Evolutionary conservation across 2,329 filamentous ascomycete genomes (phyloP), one percentile per base, ranked within the genome.

Genomic region (Neonectria hederae): DNA sequence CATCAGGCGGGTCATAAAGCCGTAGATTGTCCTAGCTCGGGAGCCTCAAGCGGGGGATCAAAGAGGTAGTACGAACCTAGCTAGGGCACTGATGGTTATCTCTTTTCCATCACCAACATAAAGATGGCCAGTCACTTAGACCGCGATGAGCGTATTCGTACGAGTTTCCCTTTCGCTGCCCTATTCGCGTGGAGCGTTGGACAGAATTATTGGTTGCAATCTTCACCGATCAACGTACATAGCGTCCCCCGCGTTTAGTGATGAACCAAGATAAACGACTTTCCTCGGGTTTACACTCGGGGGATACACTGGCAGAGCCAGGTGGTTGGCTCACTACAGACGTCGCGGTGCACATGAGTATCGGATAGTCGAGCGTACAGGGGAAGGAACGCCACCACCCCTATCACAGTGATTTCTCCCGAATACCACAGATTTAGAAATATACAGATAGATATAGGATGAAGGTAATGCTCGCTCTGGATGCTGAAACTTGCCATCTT

Each of bases 1-100:
- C 86, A 88, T 17, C 82, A 87, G 67, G 79, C 81, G 35, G 89
- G 89, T 1, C 90, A 92, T 76, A 85, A 84, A 66, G 82, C 82
- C 56, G 79, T 76, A 52, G 83, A 88, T 21, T 91, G 89, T 73
- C 83, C 87, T 2, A 79, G 67, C 26, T 52, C 63, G n/a, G 61
- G 65, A 40, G 48, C 54, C 28, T 35, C 64, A 26, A 60, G 68
- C 22, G 69, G 69, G 35, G 54, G 63, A 30, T 51, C 40, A 22
- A 68, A 60, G 54, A 69, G 56, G 59, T 66, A 66, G 53, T 35
- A 21, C 52, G 54, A 19, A 42, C 45, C 46, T 52, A 45, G 43
- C 48, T 19, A 59, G 52, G 46, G 45, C 11, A 57, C 21, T 11
- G 19, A 30, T 32, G 21, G 17, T 22, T 45, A 13, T 22, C 19